These are phyloP conservation scores for Trypanosoma cruzi DNA, from an alignment of 208 protist genomes.

Conservation along the genomic window DNA sequence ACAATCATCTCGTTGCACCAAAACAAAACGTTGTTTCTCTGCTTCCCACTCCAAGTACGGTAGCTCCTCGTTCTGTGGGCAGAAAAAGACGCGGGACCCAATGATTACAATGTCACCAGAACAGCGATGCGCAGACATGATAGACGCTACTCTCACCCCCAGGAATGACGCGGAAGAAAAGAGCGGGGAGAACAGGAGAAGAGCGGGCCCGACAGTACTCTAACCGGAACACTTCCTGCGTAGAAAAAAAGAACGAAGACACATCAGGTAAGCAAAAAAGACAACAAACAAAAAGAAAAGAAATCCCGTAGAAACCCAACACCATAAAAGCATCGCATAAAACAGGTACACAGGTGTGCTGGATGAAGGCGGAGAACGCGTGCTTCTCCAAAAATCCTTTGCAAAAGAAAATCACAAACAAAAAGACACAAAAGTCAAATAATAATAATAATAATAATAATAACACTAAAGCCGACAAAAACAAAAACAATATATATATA, in stretches of 20 bases:
- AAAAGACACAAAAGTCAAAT: no score
- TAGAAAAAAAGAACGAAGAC: conserved; percentile 16
- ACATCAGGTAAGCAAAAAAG: conserved; percentile 14
- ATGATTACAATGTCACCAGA: conserved; percentile 22
- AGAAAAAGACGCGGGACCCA: conserved; percentile 22
- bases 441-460: no score
- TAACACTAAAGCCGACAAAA: no score
- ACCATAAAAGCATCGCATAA: neutral
- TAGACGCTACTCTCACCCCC: neutral
- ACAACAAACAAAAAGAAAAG: conserved; percentile 26
- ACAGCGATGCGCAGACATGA: conserved; percentile 2
- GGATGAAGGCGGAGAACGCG: no score
- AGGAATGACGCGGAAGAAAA: neutral
- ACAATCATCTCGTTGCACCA: conserved; percentile 29
- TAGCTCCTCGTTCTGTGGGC: conserved; percentile 27
- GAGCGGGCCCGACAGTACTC: neutral
- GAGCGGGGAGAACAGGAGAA: neutral
- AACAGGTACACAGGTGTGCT: no score
- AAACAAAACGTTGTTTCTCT: conserved; percentile 44
- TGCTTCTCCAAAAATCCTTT: no score
- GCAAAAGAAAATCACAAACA: no score
- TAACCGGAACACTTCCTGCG: neutral
- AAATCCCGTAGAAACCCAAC: neutral
- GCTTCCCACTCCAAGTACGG: conserved; percentile 48
- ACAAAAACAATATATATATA: no score